Evolutionary conservation across 1,139 yeast genomes (phyloP), one percentile per base, ranked within the genome.

Genomic region (Candida smagusa): DNA sequence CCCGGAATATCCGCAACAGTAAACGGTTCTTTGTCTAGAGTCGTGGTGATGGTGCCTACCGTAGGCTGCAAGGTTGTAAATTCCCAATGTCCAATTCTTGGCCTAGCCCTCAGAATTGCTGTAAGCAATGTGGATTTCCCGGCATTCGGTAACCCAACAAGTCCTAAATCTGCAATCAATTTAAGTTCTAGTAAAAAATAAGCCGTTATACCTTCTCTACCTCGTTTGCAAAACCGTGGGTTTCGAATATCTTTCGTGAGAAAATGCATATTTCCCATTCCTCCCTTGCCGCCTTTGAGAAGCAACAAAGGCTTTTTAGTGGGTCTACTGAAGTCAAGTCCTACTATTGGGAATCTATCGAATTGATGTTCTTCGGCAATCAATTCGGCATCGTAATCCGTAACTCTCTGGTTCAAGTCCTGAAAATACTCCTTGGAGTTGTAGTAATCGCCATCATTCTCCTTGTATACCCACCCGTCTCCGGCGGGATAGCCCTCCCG

Each of bases 1-100:
- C 98, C 98, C 0, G 98, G 98, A 43, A 92, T 92, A 64, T 92
- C 98, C 1, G 97, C 97, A 1, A 92, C 97, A 0, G 97, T 87
- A 56, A 90, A 89, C 1, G 88, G 83, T 7, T 77, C 79, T 44
- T 76, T 74, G 44, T 83, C 87, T 4, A 84, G 74, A 1, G 83
- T 76, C 26, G 81, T 63, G 36, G 74, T 71, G 12, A 92, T 85
- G 0, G 97, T 90, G 2, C 98, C 98, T 32, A 92, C 79, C 0
- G 92, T 83, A 0, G 98, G 98, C 47, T 82, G 88, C 40, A 92
- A 65, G 1, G 98, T 92, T 0, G 98, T 92, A 56, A 92, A 92
- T 55, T 86, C 95, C 97, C 97, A 92, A 58, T 89, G 95, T 0
- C 97, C 98, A 9, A 92, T 88, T 42, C 89, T 68, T 1, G 98